phyloP scores from a whole-genome alignment of 495 filamentous ascomycete genomes.

The Gamarada debralockiae region DNA sequence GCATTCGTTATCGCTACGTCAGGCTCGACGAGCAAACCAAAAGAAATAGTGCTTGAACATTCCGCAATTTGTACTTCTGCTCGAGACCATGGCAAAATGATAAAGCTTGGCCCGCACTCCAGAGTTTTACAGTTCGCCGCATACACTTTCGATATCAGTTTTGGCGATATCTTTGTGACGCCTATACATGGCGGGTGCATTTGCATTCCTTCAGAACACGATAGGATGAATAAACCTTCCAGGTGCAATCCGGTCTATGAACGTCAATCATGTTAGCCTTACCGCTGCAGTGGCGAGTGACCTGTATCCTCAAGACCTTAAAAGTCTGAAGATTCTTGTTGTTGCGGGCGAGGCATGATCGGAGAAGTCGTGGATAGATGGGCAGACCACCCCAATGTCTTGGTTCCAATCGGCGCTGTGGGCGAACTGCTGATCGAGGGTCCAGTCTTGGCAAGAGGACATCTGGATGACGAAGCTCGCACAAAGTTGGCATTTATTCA shows the following conservation, averaged over 20 bases:
- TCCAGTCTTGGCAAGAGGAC: conserved; percentile 46
- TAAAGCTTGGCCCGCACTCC: conserved; percentile 48
- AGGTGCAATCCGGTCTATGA: conserved; percentile 31
- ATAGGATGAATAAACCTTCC: conserved; percentile 38
- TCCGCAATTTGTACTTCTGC: conserved; percentile 26
- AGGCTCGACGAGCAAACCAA: conserved; percentile 45
- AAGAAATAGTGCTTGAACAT: conserved; percentile 33
- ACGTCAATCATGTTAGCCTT: conserved; percentile 29
- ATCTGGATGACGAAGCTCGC: conserved; percentile 32
- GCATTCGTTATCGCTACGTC: conserved; percentile 42
- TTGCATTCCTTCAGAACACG: conserved; percentile 55
- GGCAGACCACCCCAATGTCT: conserved; percentile 42
- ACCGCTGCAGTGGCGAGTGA: conserved; percentile 48
- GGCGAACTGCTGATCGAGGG: conserved; percentile 64
- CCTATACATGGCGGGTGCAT: conserved; percentile 52
- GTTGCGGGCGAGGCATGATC: conserved; percentile 42
- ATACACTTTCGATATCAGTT: conserved; percentile 64
- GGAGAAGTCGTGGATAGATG: conserved; percentile 48
- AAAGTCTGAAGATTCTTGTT: conserved; percentile 37
- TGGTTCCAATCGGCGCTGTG: conserved; percentile 53
- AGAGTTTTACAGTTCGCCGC: conserved; percentile 66
- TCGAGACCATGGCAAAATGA: conserved; percentile 45
- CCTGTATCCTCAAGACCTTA: conserved; percentile 37
- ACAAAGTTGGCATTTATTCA: conserved; percentile 26
- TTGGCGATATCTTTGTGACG: conserved; percentile 64